Evolutionary conservation across 2,329 filamentous ascomycete genomes (phyloP).

Genomic region (Pseudogymnoascus sp.): DNA sequence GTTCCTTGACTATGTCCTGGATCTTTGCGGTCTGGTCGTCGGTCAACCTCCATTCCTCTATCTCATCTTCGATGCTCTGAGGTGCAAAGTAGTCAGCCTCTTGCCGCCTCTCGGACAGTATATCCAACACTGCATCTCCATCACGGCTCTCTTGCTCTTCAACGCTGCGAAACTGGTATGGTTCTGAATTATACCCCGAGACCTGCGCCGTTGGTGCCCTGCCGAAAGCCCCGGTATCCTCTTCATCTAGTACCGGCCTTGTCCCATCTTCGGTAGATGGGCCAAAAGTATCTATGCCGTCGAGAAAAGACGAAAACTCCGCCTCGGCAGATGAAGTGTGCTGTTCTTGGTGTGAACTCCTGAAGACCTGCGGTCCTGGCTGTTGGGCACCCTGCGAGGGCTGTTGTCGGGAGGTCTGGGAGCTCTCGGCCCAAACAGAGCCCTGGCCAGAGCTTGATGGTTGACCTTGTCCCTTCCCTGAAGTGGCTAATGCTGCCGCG

Average conservation of each 20-base stretch:
- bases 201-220: not conserved
- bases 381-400: not conserved
- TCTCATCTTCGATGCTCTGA: conserved; percentile 19
- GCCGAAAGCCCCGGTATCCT: not conserved
- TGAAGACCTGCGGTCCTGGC: conserved; percentile 11
- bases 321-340: conserved; percentile 20
- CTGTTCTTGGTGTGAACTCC: conserved; percentile 18
- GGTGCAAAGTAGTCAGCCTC: conserved; percentile 19
- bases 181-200: not conserved
- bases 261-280: conserved; percentile 14
- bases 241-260: not conserved
- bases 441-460: conserved; percentile 12
- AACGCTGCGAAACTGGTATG: conserved; percentile 10
- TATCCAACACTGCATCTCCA: conserved; percentile 33
- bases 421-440: conserved; percentile 19
- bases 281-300: conserved; percentile 20
- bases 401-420: conserved; percentile 13
- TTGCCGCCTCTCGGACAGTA: conserved; percentile 28
- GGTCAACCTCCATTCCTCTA: conserved; percentile 24
- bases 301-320: conserved; percentile 26
- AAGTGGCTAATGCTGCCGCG: conserved; percentile 18
- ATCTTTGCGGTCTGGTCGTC: conserved; percentile 20
- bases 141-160: conserved; percentile 26
- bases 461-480: conserved; percentile 17
- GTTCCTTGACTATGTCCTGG: conserved; percentile 19